Evolutionary conservation across 1,284 basidiomycete species (phyloP).

Genomic region (Hemileia vastatrix): DNA sequence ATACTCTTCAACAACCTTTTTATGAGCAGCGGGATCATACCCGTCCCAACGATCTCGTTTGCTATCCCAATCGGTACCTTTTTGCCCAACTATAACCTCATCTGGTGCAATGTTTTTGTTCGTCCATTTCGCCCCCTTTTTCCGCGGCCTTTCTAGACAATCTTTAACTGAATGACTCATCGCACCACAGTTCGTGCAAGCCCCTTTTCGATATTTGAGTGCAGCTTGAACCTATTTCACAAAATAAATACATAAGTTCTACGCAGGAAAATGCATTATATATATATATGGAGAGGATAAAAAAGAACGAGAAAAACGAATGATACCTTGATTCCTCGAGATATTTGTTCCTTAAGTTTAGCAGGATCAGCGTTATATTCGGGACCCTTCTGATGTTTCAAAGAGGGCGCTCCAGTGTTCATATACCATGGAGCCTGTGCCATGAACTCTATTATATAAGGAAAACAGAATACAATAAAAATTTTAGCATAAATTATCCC

Average conservation of each 20-base stretch:
- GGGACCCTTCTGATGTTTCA: conserved; percentile 66
- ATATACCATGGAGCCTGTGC: conserved; percentile 95
- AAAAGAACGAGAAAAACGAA: neutral
- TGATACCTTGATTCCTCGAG: conserved; percentile 65
- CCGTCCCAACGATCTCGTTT: conserved; percentile 99
- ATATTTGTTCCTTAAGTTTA: conserved; percentile 83
- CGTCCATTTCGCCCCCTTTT: conserved; percentile 89
- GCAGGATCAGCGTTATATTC: conserved; percentile 57
- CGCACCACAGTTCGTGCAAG: conserved; percentile 97
- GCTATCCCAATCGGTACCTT: conserved; percentile 67
- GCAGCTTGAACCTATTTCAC: conserved; percentile 60
- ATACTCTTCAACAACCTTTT: conserved; percentile 82
- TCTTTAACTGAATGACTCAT: conserved; percentile 85
- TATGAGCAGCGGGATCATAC: conserved; percentile 80
- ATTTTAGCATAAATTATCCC: conserved; percentile 19
- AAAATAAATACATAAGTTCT: neutral
- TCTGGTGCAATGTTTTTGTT: conserved; percentile 83
- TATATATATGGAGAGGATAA: neutral
- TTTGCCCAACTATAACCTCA: conserved; percentile 61
- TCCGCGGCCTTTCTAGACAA: conserved; percentile 90
- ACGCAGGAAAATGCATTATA: neutral
- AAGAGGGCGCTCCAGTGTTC: conserved; percentile 76
- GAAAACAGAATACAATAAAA: neutral
- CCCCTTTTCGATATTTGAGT: conserved; percentile 93
- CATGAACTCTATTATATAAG: conserved; percentile 55